Base-by-base conservation (phyloP, 768 basidiomycete genomes). In the Saitozyma podzolica region DNA sequence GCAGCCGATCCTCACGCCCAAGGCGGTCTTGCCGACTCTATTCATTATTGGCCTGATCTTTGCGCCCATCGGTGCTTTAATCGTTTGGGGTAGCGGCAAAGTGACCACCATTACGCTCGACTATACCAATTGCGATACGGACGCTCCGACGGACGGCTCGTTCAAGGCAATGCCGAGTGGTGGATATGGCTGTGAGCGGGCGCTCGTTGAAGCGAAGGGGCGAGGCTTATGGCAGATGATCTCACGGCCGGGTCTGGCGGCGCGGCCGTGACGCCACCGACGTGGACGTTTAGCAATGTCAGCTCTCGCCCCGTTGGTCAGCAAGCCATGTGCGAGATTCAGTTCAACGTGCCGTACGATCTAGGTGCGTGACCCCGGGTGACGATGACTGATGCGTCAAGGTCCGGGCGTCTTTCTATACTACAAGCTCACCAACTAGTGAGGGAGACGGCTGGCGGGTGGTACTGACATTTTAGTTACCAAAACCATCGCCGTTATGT, bases 401-500 rank as follows among this genome's bases (percentile, higher is more conserved):
- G 29, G 29, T 9, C 81, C 85, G 14, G 83, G 88, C 29, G 89
- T 98, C 11, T 86, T 99, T 72, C 83, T 97, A 68, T 99, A 99
- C 83, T 99, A 98, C 85, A 92, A 92, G 81, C 61, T 74, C 61
- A 76, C 73, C 37, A 77, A 77, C 56, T 80, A 77, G 79, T 80
- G 29, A 62, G 78, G 63, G 45, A 13, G 9, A 16, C n/a, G 14
- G 5, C 29, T 51, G 13, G n/a, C 48, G 40, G 50, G 8, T 50
- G 10, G 17, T 6, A 9, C 43, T 54, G 50, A 50, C 37, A 13
- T 29, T 9, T 91, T 77, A 92, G 94, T 82, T 98, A 86, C 82
- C 95, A 99, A 84, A 99, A 99, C 80, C 96, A 99, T 78, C 88
- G 96, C 41, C 86, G 96, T 75, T 99, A 98, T 75, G 96, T 98